Evolutionary conservation across 2,329 filamentous ascomycete genomes (phyloP).

Genomic region (Raffaelea deltoideospora): DNA sequence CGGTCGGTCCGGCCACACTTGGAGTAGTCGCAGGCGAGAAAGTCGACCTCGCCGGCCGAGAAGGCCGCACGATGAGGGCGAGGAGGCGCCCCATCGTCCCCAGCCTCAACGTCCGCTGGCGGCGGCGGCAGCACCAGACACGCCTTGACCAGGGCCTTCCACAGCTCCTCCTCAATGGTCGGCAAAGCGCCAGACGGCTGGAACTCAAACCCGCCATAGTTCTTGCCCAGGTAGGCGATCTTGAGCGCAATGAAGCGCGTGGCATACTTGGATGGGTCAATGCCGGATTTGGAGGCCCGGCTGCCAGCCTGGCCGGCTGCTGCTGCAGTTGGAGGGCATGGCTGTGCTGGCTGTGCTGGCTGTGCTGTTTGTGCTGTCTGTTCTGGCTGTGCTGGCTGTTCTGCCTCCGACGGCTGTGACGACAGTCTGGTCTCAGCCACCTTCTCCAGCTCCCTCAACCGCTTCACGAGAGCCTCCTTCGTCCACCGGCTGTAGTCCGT

Average conservation of each 20-base stretch:
- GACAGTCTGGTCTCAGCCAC: background rate
- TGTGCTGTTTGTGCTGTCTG: background rate
- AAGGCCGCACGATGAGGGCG: too few relatives aligned
- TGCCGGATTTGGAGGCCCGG: conserved; percentile 12
- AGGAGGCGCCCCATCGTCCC: background rate
- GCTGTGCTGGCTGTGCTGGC: background rate
- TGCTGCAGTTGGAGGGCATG: background rate
- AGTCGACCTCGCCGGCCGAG: conserved; percentile 49
- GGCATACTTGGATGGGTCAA: conserved; percentile 68
- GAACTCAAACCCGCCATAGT: conserved; percentile 89
- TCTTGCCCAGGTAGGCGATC: conserved; percentile 80
- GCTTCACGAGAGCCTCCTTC: conserved; percentile 20
- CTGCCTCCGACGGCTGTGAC: background rate
- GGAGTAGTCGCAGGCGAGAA: conserved; percentile 75
- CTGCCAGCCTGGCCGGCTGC: too few relatives aligned
- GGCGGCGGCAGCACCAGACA: conserved; percentile 60
- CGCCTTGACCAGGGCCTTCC: conserved; percentile 74
- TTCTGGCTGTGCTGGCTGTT: too few relatives aligned
- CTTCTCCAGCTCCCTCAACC: conserved; percentile 9
- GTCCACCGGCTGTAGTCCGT: conserved; percentile 10
- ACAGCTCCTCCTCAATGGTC: conserved; percentile 85
- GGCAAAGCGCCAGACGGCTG: conserved; percentile 56
- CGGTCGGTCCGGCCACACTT: conserved; percentile 90
- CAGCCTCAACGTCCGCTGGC: conserved; percentile 13
- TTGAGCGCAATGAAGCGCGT: conserved; percentile 82